A percentile compares a stretch with the other conserved stretches of the same genome.
Evolutionary conservation across 2,329 filamentous ascomycete species (phyloP).

Genomic region (Gliomastix tumulicola): DNA sequence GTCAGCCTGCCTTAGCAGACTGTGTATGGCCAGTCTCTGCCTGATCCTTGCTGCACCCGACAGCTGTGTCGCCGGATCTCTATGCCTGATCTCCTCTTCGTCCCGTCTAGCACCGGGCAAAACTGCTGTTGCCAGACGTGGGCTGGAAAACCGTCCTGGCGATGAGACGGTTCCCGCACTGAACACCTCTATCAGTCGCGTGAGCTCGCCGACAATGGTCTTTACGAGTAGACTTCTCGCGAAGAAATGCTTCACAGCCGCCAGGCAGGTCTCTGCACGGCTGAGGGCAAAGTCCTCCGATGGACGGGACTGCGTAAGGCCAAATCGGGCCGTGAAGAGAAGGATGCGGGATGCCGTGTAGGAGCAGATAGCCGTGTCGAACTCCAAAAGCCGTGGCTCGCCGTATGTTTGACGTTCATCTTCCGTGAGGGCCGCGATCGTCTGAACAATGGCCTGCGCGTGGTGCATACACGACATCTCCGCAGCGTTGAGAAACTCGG

Average conservation of each 20-base stretch:
- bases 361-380: conserved; percentile 9
- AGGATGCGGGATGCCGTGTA: conserved; percentile 3
- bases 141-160: conserved; percentile 16
- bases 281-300: conserved; percentile 14
- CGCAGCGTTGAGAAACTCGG: conserved; percentile 23
- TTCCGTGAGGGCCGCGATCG: conserved; percentile 11
- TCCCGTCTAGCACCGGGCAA: neutral
- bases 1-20: conserved; percentile 14
- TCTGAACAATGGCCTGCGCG: conserved; percentile 25
- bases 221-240: conserved; percentile 12
- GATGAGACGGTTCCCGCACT: too few species aligned
- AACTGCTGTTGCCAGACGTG: too few species aligned
- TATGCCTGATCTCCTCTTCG: conserved; percentile 3
- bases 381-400: conserved; percentile 14
- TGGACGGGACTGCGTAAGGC: conserved; percentile 5
- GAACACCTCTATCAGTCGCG: neutral
- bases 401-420: conserved; percentile 14
- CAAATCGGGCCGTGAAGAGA: conserved; percentile 14
- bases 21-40: conserved; percentile 16
- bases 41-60: conserved; percentile 10
- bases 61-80: conserved; percentile 6
- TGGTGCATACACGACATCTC: conserved; percentile 33
- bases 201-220: conserved; percentile 17
- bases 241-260: conserved; percentile 15
- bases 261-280: conserved; percentile 16